A percentile compares a stretch with the other conserved stretches of the same genome.
These are phyloP conservation scores for Inga laurina DNA, from an alignment of 306 rosid genomes.

Conservation along the genomic window DNA sequence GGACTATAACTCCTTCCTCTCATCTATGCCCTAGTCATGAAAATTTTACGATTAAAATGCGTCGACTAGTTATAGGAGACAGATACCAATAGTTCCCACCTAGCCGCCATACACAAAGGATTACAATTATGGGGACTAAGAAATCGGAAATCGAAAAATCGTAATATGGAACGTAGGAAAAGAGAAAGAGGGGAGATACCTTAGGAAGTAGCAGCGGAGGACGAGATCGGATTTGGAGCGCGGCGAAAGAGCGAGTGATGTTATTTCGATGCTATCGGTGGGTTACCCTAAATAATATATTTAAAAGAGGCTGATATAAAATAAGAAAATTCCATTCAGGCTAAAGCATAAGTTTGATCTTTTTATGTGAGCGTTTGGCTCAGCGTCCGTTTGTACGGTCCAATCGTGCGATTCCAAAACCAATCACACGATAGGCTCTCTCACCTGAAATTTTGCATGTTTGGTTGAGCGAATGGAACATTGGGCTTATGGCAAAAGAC, in stretches of 20 bases:
- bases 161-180: background rate
- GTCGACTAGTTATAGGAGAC: background rate
- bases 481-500: too few species aligned
- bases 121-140: too few species aligned
- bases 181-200: background rate
- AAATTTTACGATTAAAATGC: background rate
- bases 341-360: too few species aligned
- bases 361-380: too few species aligned
- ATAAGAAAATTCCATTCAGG: too few species aligned
- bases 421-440: too few species aligned
- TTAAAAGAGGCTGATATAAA: background rate
- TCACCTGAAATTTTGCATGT: too few species aligned
- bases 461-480: too few species aligned
- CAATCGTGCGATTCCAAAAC: too few species aligned
- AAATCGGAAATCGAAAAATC: background rate
- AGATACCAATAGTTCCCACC: background rate
- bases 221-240: background rate
- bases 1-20: constrained; percentile 96
- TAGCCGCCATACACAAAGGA: background rate
- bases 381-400: too few species aligned
- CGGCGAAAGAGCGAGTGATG: background rate
- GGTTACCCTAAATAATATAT: background rate
- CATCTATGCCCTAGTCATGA: constrained; percentile 38
- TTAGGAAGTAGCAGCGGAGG: background rate
- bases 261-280: background rate